Evolutionary conservation across 371 early-diverging fungal genomes (phyloP), one percentile per base, ranked within the genome.

Genomic region (Thermomucor indicae-seudaticae): DNA sequence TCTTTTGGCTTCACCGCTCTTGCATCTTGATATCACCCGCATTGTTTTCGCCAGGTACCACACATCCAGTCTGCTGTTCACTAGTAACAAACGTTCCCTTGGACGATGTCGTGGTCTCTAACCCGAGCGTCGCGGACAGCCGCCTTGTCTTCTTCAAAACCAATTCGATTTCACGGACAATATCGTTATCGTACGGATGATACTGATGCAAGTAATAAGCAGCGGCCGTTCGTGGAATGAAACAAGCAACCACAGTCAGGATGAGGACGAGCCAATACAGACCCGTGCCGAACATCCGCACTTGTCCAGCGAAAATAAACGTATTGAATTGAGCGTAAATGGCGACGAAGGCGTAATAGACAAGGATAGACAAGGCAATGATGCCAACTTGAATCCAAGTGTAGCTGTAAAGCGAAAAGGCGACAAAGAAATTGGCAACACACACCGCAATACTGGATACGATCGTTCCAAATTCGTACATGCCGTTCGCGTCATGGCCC

Each of bases 381-480:
- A 84, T 73, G 1, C 75, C 43, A n/a, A 64, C 57, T 40, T 85
- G 75, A 44, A 90, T 60, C 80, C 87, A 92, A 0, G 89, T 86
- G 81, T 90, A 93, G 47, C 80, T 79, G 53, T 78, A 78, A 57
- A 84, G 81, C 48, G 86, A 89, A 49, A 89, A 49, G 11, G 76
- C 84, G 30, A 91, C 85, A 70, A 87, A 90, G 35, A 92, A 57
- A 64, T 95, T 96, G 53, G 85, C 88, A 4, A 82, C 83, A 16
- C 85, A 75, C 12, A 95, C 85, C 17, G 85, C 80, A 20, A 83
- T 62, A 40, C 84, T 80, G 0, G 93, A 86, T 1, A 92, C 79
- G 31, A 86, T 56, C 2, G 92, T 91, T 40, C 94, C 91, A 39
- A 92, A 62, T 34, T 86, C 81, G 46, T 86, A 81, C 38, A 82